Evolutionary conservation across 768 basidiomycete genomes (phyloP), one percentile per base, ranked within the genome.

Genomic region (Cystobasidiopsis lactophilus): DNA sequence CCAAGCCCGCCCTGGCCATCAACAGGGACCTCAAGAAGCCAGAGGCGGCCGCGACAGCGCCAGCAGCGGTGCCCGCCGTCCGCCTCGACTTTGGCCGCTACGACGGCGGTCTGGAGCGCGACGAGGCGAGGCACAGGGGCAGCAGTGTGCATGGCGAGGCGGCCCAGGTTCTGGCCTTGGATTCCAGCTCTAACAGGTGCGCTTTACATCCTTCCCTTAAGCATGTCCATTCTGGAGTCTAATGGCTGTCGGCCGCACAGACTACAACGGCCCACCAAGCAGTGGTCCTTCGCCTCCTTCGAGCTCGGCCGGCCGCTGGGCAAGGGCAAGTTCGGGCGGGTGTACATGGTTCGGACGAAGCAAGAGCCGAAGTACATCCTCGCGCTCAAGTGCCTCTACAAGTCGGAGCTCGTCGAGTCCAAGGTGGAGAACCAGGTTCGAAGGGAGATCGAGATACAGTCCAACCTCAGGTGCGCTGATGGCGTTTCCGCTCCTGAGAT

Each of bases 271-370:
- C 39, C 57, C 33, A 44, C 40, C 40, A 44, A 56, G 23, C 83
- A 85, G 62, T 86, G 88, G 80, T 77, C 75, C 29, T 71, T 96
- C 3, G 75, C 76, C 54, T 74, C 78, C 51, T 93, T 98, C 60
- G 85, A 93, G 57, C 91, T 96, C 62, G 91, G 93, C 18, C 77
- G 86, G 11, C 86, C 88, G 2, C 74, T 98, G 1, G 93, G 93
- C n/a, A 95, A 96, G 66, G 93, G 93, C 43, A 96, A 96, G 70
- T 98, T 96, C 60, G 93, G 93, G 1, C 82, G 86, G 2, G 93
- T 98, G 24, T 96, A 98, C 72, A 89, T 96, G 80, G 86, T 91
- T 41, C 77, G 89, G 48, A 95, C 91, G 19, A 91, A 89, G 66
- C 45, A 47, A 18, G 75, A 79, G 54, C 85, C 88, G 1, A 76